Evolutionary conservation across 2,329 filamentous ascomycete species (phyloP).

Genomic region (Colletotrichum sp.): DNA sequence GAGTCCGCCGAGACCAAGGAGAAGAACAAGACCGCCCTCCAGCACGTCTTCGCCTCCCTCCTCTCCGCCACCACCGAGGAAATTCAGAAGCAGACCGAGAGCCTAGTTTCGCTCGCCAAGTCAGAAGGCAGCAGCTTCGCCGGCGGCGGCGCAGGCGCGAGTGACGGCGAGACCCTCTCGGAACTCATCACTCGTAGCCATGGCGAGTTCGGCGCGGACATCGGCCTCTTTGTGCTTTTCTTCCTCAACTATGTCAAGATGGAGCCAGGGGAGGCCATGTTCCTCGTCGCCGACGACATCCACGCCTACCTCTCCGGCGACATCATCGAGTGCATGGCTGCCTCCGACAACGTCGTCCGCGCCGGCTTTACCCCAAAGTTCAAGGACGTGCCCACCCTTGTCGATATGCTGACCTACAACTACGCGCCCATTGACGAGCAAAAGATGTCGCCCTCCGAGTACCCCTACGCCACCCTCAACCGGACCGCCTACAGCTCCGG

Average conservation of each 20-base stretch:
- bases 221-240: conserved; percentile 94
- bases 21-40: conserved; percentile 79
- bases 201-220: conserved; percentile 84
- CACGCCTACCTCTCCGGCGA: conserved; percentile 94
- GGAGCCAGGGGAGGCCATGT: conserved; percentile 89
- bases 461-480: conserved; percentile 85
- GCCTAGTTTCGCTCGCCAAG: conserved; percentile 74
- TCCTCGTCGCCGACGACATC: conserved; percentile 95
- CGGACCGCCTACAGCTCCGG: conserved; percentile 79
- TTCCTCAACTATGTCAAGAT: conserved; percentile 96
- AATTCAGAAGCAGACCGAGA: conserved; percentile 67
- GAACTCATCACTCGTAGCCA: conserved; percentile 81
- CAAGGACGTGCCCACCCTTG: conserved; percentile 91
- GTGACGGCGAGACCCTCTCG: conserved; percentile 72
- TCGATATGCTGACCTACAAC: conserved; percentile 91
- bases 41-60: conserved; percentile 75
- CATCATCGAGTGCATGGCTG: conserved; percentile 99
- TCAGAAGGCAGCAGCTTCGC: conserved; percentile 77
- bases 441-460: conserved; percentile 87
- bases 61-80: conserved; percentile 75
- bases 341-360: conserved; percentile 97
- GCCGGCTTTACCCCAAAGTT: conserved; percentile 98
- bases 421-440: conserved; percentile 95
- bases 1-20: conserved; percentile 70
- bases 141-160: conserved; percentile 67